Percentiles rank a stretch among this genome's conserved stretches.
Conservation (phyloP, 768 basidiomycete species). For the Gelatoporia subvermispora region DNA sequence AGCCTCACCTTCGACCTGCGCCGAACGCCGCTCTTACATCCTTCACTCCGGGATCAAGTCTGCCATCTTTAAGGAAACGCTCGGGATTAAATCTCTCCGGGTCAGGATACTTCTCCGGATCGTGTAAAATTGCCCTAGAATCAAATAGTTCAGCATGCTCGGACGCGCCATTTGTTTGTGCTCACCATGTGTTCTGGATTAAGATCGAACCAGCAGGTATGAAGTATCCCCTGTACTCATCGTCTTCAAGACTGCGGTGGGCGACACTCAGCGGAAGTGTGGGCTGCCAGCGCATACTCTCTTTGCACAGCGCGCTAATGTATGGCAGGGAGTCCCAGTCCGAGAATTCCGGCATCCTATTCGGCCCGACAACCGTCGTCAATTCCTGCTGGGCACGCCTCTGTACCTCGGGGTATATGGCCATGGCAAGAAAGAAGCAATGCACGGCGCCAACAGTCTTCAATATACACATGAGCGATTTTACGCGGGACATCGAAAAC, state of each 20-base stretch:
- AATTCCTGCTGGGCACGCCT: conserved; percentile 36
- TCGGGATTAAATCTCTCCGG: conserved; percentile 25
- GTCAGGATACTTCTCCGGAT: conserved; percentile 32
- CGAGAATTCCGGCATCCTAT: conserved; percentile 30
- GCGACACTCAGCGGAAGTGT: conserved; percentile 27
- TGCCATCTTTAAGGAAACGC: conserved; percentile 19
- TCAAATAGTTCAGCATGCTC: not conserved
- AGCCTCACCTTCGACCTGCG: conserved; percentile 10
- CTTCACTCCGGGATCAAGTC: conserved; percentile 9
- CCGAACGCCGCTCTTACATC: conserved; percentile 10
- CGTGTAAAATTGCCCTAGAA: conserved; percentile 38
- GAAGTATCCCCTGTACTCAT: conserved; percentile 13
- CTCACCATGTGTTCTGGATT: conserved; percentile 12
- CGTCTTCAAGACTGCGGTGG: conserved; percentile 7
- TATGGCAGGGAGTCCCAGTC: conserved; percentile 3
- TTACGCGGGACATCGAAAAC: not conserved
- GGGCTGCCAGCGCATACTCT: conserved; percentile 23
- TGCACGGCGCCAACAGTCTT: conserved; percentile 33
- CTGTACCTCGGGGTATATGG: conserved; percentile 31
- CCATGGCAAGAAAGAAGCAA: conserved; percentile 34
- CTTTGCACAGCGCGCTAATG: conserved; percentile 5
- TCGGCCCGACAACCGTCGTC: conserved; percentile 31
- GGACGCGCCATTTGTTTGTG: not conserved
- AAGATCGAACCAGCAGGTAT: conserved; percentile 15
- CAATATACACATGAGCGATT: not conserved